Percentiles rank a stretch among this genome's conserved stretches.
These are phyloP conservation scores for Thelephora ganbajun DNA, from an alignment of 768 basidiomycete genomes.

Conservation along the genomic window DNA sequence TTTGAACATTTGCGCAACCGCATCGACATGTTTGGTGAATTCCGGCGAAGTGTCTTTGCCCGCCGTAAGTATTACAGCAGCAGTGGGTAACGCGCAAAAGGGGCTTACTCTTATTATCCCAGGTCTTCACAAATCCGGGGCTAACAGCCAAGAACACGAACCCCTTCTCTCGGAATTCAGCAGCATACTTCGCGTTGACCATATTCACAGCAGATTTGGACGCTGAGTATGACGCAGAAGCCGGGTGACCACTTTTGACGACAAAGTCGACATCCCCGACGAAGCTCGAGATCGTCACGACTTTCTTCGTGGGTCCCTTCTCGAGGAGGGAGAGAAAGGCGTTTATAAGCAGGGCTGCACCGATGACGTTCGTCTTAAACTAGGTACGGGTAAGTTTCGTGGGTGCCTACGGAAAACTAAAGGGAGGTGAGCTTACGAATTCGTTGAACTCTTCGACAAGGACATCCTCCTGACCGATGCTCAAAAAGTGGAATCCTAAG, in stretches of 20 bases:
- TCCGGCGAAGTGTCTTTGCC: neutral
- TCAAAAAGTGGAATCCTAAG: too few species aligned
- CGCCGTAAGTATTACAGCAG: neutral
- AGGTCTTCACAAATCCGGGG: conserved; percentile 25
- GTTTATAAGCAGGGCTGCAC: conserved; percentile 21
- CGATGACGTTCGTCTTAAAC: conserved; percentile 22
- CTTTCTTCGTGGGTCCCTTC: conserved; percentile 19
- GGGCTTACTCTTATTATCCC: conserved; percentile 7
- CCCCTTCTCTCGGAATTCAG: conserved; percentile 17
- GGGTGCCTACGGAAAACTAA: neutral
- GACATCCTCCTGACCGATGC: conserved; percentile 7
- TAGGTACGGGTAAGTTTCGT: conserved; percentile 4
- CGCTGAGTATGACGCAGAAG: conserved; percentile 16
- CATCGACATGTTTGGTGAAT: conserved; percentile 4
- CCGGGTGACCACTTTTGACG: conserved; percentile 5
- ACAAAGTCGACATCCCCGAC: conserved; percentile 17
- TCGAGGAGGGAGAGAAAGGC: conserved; percentile 25
- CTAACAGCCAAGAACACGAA: conserved; percentile 22
- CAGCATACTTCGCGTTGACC: conserved; percentile 23
- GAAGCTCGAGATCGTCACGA: conserved; percentile 20
- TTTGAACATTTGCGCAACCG: too few species aligned
- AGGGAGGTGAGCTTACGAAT: conserved; percentile 5
- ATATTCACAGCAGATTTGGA: conserved; percentile 26
- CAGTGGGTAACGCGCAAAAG: neutral
- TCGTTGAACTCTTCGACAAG: conserved; percentile 13